Conservation (phyloP, 192 early-diverging fungal genomes). For the Gryganskiella cystojenkinii region DNA sequence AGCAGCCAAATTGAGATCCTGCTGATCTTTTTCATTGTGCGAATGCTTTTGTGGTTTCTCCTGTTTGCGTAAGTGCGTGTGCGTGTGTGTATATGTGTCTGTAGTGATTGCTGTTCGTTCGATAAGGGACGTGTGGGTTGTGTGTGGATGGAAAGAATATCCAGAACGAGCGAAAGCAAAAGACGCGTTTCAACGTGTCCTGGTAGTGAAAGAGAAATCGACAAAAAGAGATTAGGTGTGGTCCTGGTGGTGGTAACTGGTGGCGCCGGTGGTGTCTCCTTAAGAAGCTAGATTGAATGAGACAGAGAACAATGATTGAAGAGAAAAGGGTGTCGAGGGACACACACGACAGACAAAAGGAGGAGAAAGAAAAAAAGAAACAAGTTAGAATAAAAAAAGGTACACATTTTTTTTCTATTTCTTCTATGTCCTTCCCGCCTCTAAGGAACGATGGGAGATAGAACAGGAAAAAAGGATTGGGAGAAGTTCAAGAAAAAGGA, state of each 20-base stretch:
- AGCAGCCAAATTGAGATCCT: constrained; percentile 4
- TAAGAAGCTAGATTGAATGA: background rate
- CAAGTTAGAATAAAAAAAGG: background rate
- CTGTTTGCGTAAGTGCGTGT: too few species aligned
- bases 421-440: background rate
- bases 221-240: background rate
- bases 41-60: background rate
- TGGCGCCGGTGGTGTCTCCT: background rate
- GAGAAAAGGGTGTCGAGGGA: background rate
- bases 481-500: background rate
- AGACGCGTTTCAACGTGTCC: background rate
- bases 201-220: background rate
- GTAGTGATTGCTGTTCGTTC: background rate
- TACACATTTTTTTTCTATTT: constrained; percentile 9
- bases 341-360: background rate
- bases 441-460: background rate
- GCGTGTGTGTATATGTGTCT: background rate
- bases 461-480: background rate
- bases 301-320: background rate
- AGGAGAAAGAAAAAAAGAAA: background rate
- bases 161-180: background rate
- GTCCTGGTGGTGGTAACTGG: background rate
- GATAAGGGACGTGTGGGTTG: background rate
- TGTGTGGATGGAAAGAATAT: background rate
- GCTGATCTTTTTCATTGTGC: constrained; percentile 2